Evolutionary conservation across 1,284 basidiomycete genomes (phyloP).

Genomic region (Chalciporus sp.): DNA sequence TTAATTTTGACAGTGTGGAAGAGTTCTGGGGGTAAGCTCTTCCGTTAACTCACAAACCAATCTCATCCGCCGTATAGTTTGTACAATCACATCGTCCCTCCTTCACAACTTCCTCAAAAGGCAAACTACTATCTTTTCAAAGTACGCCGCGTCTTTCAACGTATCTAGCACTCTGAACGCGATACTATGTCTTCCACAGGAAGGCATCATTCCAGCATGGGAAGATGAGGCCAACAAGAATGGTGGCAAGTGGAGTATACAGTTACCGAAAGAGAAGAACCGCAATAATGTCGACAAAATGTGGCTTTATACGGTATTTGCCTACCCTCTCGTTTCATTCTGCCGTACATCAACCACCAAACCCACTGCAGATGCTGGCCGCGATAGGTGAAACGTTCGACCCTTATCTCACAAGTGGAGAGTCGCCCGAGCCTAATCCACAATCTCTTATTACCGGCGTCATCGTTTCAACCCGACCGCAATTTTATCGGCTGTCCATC

Average conservation of each 20-base stretch:
- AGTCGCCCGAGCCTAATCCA: slow-evolving; percentile 45
- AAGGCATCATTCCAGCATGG: slow-evolving; percentile 95
- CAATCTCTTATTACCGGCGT: slow-evolving; percentile 90
- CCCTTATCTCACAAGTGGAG: slow-evolving; percentile 66
- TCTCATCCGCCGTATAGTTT: slow-evolving; percentile 51
- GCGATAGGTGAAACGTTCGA: slow-evolving; percentile 97
- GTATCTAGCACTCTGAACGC: slow-evolving; percentile 1
- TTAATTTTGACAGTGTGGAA: slow-evolving; percentile 92
- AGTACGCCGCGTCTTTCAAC: slow-evolving; percentile 39
- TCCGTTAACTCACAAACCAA: slow-evolving; percentile 4
- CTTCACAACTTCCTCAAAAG: slow-evolving; percentile 91
- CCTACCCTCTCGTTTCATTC: not conserved
- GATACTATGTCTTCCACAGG: slow-evolving; percentile 46
- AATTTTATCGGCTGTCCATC: slow-evolving; percentile 96
- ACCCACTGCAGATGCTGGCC: slow-evolving; percentile 81
- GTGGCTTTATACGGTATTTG: slow-evolving; percentile 94
- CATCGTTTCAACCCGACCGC: slow-evolving; percentile 91
- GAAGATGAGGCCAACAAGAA: slow-evolving; percentile 95
- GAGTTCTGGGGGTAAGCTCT: slow-evolving; percentile 91
- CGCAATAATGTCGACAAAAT: slow-evolving; percentile 85
- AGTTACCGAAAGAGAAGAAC: slow-evolving; percentile 95
- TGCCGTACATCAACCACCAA: slow-evolving; percentile 6
- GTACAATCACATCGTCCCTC: slow-evolving; percentile 98
- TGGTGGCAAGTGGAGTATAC: slow-evolving; percentile 98
- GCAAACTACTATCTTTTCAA: slow-evolving; percentile 99